Evolutionary conservation across 2,329 filamentous ascomycete genomes (phyloP).

Genomic region (Beauveria caledonica): DNA sequence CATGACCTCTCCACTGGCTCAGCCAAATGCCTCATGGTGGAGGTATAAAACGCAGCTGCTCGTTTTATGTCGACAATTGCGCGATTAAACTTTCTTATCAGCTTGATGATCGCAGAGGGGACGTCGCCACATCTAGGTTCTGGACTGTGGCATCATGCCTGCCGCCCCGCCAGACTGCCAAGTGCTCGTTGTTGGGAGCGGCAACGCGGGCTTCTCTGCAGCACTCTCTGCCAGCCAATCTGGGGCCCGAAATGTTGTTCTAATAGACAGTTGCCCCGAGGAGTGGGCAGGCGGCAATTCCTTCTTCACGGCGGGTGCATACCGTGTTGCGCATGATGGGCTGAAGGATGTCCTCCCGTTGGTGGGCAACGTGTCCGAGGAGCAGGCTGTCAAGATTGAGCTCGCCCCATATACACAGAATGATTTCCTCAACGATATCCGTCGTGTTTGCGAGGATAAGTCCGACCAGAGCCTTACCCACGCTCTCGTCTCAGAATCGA

Average conservation of each 20-base stretch:
- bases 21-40: neutral
- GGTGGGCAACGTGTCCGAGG: constrained; percentile 48
- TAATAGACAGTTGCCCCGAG: constrained; percentile 53
- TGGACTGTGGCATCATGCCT: neutral
- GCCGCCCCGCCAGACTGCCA: constrained; percentile 16
- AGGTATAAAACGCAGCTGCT: neutral
- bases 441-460: constrained; percentile 45
- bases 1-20: neutral
- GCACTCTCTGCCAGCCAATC: constrained; percentile 47
- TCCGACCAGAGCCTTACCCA: constrained; percentile 41
- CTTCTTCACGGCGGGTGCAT: constrained; percentile 59
- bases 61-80: neutral
- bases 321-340: constrained; percentile 48
- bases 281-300: constrained; percentile 55
- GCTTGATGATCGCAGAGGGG: neutral
- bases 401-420: constrained; percentile 45
- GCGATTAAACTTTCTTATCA: neutral
- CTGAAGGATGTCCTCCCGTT: constrained; percentile 49
- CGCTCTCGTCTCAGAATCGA: constrained; percentile 43
- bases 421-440: constrained; percentile 48
- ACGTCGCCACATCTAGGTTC: neutral
- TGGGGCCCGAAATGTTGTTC: constrained; percentile 36
- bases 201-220: constrained; percentile 56
- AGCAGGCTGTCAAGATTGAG: constrained; percentile 44
- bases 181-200: constrained; percentile 50